Evolutionary conservation across 768 basidiomycete genomes (phyloP).

Genomic region (Rhodosporidiobolus sp.): DNA sequence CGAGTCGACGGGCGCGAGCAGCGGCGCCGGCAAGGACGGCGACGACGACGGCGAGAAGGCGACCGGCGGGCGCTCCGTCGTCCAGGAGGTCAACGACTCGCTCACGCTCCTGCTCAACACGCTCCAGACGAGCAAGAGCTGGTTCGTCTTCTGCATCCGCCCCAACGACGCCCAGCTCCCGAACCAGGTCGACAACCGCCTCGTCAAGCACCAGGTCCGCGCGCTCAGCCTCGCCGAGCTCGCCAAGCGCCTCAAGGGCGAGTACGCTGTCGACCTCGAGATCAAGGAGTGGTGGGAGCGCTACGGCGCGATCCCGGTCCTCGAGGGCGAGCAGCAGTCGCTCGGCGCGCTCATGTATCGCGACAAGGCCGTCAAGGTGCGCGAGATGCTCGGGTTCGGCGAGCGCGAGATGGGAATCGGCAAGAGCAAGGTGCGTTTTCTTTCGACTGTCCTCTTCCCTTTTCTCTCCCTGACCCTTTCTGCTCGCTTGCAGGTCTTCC

Average conservation of each 20-base stretch:
- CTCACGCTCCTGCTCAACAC: conserved; percentile 62
- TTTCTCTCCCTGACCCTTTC: background rate
- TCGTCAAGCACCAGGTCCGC: conserved; percentile 86
- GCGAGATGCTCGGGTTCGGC: conserved; percentile 52
- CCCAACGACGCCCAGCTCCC: conserved; percentile 94
- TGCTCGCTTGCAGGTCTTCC: conserved; percentile 64
- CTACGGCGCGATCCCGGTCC: conserved; percentile 62
- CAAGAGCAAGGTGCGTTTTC: conserved; percentile 66
- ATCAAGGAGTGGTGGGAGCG: conserved; percentile 80
- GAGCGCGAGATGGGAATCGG: conserved; percentile 78
- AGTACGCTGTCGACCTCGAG: conserved; percentile 65
- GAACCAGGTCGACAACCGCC: conserved; percentile 86
- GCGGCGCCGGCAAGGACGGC: background rate
- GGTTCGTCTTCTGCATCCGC: conserved; percentile 89
- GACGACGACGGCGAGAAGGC: background rate
- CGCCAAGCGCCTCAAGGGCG: conserved; percentile 60
- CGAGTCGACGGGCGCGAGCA: conserved; percentile 5
- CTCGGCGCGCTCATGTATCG: conserved; percentile 36
- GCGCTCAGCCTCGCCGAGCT: conserved; percentile 76
- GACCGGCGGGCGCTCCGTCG: conserved; percentile 19
- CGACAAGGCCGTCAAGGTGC: conserved; percentile 39
- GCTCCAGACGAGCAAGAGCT: conserved; percentile 50
- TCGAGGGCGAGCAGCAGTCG: conserved; percentile 18
- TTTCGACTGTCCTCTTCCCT: background rate
- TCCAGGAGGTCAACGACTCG: conserved; percentile 57